These are phyloP conservation scores for Aspergillus incahuasiensis DNA, from an alignment of 495 filamentous ascomycete genomes.

Conservation along the genomic window DNA sequence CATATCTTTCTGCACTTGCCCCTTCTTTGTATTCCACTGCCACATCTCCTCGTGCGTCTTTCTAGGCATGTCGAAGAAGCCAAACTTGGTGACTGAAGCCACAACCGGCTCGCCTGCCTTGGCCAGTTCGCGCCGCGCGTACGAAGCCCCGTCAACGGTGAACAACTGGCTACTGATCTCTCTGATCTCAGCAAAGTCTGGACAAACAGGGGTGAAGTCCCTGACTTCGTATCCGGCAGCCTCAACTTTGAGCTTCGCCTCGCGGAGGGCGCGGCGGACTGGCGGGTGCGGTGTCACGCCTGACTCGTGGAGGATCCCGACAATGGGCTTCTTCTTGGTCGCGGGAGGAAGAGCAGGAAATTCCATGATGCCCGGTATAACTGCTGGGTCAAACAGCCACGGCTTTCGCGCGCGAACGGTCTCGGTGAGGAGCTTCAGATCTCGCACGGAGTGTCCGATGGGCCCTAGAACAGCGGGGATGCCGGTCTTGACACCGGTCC, in stretches of 20 bases:
- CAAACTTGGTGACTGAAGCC: not conserved
- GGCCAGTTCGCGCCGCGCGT: not conserved
- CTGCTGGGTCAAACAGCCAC: not conserved
- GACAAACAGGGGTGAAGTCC: not conserved
- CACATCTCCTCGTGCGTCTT: conserved; percentile 4
- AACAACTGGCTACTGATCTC: not conserved
- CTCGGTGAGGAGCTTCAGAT: not conserved
- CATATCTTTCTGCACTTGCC: not conserved
- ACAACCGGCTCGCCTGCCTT: conserved; percentile 1
- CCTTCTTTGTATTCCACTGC: not conserved
- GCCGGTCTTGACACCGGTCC: conserved; percentile 1
- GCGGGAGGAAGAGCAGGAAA: not conserved
- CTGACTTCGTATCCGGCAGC: not conserved
- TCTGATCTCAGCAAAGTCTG: not conserved
- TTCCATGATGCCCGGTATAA: not conserved
- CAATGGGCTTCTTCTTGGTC: not conserved
- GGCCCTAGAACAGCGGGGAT: not conserved
- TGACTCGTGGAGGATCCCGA: not conserved
- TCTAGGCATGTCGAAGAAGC: not conserved
- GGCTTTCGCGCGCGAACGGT: not conserved
- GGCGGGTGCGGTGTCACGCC: not conserved
- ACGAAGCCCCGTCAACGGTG: not conserved
- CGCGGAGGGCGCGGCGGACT: not conserved
- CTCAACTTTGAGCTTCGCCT: not conserved
- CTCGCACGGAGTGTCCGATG: not conserved